Evolutionary conservation across 768 basidiomycete species (phyloP), one percentile per base, ranked within the genome.

Genomic region (Pleurotus platypus): DNA sequence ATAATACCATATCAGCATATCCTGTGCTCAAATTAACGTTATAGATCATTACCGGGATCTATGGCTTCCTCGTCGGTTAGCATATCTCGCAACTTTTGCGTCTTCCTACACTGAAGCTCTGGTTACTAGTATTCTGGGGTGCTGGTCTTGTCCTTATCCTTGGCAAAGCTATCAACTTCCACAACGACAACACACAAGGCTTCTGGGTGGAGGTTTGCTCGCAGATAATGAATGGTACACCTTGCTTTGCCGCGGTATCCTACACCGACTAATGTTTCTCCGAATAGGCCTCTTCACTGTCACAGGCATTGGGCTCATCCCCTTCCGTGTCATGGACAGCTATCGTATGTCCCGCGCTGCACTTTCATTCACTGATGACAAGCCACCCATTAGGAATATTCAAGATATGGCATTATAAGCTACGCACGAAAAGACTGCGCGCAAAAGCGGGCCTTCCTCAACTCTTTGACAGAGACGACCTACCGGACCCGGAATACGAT

Each of bases 161-260:
- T 3, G 72, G 70, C 20, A 83, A 81, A 65, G 76, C 84, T 46
- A 92, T 93, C 67, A 84, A 89, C 63, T 70, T 89, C 3, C 83
- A 89, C 63, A 86, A 89, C 62, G 68, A 74, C 7, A 79, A 87
- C 55, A 80, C 76, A 0, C 86, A 92, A 71, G 85, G 86, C 20
- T 86, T 89, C 56, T 94, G 92, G 92, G 80, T 92, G 13, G 90
- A 92, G 70, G 76, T 90, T 45, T 80, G 80, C 46, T 86, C 84
- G 4, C 92, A 94, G 66, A 76, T 92, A 42, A 83, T 79, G 62
- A 92, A 90, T 65, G 90, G 90, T 86, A 22, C 13, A 15, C 18
- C 3, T 11, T 35, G 11, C 30, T 35, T 11, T 26, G 3, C 30
- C 30, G 30, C 30, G 30, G 30, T 35, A 35, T 9, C 2, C 8